Conservation (phyloP, 1,139 yeast genomes). For the Dujonia santamariae region DNA sequence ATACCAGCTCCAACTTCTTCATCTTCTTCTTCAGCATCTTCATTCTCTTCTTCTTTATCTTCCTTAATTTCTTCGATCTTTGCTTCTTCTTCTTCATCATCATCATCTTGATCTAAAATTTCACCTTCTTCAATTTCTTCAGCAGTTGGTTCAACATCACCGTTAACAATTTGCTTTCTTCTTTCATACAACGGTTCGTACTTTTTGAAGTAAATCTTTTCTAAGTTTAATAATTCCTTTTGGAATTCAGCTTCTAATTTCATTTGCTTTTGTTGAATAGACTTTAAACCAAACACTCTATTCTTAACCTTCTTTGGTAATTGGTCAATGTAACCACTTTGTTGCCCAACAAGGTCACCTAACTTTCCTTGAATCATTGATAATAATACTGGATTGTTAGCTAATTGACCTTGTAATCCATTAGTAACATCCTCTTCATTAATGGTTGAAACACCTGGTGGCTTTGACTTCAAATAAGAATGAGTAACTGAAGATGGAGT, state of each 20-base stretch:
- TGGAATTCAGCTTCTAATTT: conserved; percentile 89
- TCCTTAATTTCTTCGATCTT: conserved; percentile 19
- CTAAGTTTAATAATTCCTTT: conserved; percentile 81
- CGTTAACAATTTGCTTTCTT: conserved; percentile 71
- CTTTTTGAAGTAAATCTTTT: conserved; percentile 70
- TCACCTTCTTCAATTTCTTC: conserved; percentile 80
- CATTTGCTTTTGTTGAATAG: conserved; percentile 80
- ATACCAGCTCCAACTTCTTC: conserved; percentile 58
- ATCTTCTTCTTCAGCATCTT: conserved; percentile 37
- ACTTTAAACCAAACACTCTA: conserved; percentile 78
- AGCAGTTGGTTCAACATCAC: conserved; percentile 71
- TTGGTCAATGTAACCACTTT: conserved; percentile 79
- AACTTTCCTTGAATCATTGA: conserved; percentile 90
- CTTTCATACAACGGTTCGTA: conserved; percentile 76
- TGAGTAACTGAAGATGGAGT: conserved; percentile 90
- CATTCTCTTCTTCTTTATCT: conserved; percentile 24
- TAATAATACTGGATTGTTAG: conserved; percentile 73
- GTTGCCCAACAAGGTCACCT: conserved; percentile 79
- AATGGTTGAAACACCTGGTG: conserved; percentile 78
- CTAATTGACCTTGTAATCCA: conserved; percentile 45
- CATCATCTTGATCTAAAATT: conserved; percentile 54
- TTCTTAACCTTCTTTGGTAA: conserved; percentile 75
- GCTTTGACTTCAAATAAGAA: conserved; percentile 67
- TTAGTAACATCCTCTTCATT: conserved; percentile 51
- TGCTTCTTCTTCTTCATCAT: conserved; percentile 33